These are phyloP conservation scores for Aspergillus sojae DNA, from an alignment of 2,329 filamentous ascomycete species.

Conservation along the genomic window DNA sequence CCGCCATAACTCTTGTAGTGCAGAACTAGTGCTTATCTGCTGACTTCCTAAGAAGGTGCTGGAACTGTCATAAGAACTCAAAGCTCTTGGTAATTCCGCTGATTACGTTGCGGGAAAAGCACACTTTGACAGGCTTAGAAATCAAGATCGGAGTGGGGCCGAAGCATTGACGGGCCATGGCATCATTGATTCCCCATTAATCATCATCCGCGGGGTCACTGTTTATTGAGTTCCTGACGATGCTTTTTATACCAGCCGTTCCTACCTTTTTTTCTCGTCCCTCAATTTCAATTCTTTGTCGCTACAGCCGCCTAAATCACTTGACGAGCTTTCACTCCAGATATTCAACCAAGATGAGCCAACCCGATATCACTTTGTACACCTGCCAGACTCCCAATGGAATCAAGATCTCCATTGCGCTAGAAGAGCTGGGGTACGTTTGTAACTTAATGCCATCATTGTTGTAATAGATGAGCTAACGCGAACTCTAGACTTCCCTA, in stretches of 20 bases:
- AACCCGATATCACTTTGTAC: conserved; percentile 75
- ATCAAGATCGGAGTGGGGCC: conserved; percentile 8
- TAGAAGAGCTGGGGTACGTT: conserved; percentile 73
- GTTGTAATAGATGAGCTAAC: conserved; percentile 17
- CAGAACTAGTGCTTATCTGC: background rate
- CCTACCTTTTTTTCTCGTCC: background rate
- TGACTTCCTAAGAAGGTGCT: background rate
- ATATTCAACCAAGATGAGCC: conserved; percentile 27
- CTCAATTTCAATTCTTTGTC: background rate
- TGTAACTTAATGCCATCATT: conserved; percentile 1
- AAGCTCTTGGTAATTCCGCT: no score
- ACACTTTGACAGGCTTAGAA: conserved; percentile 11
- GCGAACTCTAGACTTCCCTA: conserved; percentile 63
- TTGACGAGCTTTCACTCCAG: background rate
- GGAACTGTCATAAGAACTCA: background rate
- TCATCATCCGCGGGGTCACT: conserved; percentile 7
- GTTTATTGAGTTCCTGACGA: background rate
- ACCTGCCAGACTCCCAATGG: conserved; percentile 85
- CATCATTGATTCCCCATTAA: conserved; percentile 12
- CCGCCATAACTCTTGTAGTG: conserved; percentile 1
- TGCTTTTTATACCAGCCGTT: conserved; percentile 1
- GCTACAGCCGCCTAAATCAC: background rate
- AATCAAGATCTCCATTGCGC: conserved; percentile 82
- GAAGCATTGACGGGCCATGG: background rate
- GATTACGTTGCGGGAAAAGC: no score